A percentile compares a stretch with the other conserved stretches of the same genome.
Conservation (phyloP, 83 land plant genomes). For the Thuja plicata region DNA sequence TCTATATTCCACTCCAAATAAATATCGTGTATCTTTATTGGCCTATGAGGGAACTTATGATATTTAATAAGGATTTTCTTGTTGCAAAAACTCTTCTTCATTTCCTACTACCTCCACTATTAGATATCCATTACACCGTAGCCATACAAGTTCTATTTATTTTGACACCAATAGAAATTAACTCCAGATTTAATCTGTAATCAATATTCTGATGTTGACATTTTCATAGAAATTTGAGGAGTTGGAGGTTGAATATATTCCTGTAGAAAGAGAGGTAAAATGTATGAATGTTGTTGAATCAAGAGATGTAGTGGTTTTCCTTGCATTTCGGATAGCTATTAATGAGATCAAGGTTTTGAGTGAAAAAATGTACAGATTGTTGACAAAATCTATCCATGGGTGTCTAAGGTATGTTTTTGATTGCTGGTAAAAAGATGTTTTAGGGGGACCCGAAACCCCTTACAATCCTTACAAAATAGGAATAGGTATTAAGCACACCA, state of each 20-base stretch:
- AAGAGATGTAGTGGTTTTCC: slow-evolving; percentile 89
- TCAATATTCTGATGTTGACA: neutral
- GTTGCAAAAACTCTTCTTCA: neutral
- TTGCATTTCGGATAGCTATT: slow-evolving; percentile 93
- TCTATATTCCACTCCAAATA: neutral
- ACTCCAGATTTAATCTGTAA: neutral
- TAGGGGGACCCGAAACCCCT: too few species aligned
- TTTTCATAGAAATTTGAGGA: slow-evolving; percentile 70
- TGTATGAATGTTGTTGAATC: slow-evolving; percentile 65
- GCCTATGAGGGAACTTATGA: neutral
- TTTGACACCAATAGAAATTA: neutral
- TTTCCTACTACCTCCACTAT: neutral
- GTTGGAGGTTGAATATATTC: slow-evolving; percentile 72
- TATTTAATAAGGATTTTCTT: neutral
- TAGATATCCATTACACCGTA: neutral
- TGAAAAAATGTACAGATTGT: slow-evolving; percentile 89
- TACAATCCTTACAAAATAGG: too few species aligned
- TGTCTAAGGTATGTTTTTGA: slow-evolving; percentile 83
- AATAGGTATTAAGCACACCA: too few species aligned
- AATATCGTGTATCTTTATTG: neutral
- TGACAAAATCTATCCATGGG: slow-evolving; percentile 99
- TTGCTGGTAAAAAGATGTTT: too few species aligned
- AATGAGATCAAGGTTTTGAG: slow-evolving; percentile 77
- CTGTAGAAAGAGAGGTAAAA: slow-evolving; percentile 61
- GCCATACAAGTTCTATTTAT: neutral